Base-by-base conservation (phyloP, 345 rosid species). In the Salix suchowensis region DNA sequence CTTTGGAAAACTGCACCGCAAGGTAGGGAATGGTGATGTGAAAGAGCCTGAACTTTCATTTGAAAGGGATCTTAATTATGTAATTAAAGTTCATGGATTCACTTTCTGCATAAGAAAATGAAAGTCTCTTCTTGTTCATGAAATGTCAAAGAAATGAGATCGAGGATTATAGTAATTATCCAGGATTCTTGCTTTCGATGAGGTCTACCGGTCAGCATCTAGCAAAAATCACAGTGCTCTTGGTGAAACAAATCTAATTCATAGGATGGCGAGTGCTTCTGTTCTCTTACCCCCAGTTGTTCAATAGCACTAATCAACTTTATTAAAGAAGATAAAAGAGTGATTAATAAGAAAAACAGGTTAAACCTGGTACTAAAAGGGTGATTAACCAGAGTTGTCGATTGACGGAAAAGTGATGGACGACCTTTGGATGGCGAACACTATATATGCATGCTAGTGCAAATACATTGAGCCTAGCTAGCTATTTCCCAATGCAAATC, bases 61-160 rank as follows among this genome's bases (percentile, higher is more conserved):
- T 68, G 72, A 36, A 80, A 73, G 60, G 76, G 67, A 76, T 67
- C 68, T 73, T 68, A 46, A 52, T 50, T 50, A 60, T 76, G 83
- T 71, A 50, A 48, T 70, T 74, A 62, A 72, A 74, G 73, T 30
- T 52, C 46, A 42, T 70, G 67, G 68, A 65, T 66, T 74, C 71
- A 52, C 79, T 77, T 80, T 71, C 74, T 75, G 55, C 73, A 68
- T 44, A 52, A 68, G 76, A 78, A 73, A 73, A 65, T 73, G 61
- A 55, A 65, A 42, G 24, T 61, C 58, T 66, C 76, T 78, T 73
- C 70, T 68, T 78, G 46, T 50, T 79, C 65, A 50, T 73, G 78
- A 81, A 50, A 23, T 81, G 64, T 79, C 77, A 73, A 76, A 72
- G 66, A 74, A 71, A 58, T 66, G 58, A 62, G 65, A n/a, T n/a